Base-by-base conservation (phyloP, 2,329 filamentous ascomycete species). In the Colletotrichum navitas region DNA sequence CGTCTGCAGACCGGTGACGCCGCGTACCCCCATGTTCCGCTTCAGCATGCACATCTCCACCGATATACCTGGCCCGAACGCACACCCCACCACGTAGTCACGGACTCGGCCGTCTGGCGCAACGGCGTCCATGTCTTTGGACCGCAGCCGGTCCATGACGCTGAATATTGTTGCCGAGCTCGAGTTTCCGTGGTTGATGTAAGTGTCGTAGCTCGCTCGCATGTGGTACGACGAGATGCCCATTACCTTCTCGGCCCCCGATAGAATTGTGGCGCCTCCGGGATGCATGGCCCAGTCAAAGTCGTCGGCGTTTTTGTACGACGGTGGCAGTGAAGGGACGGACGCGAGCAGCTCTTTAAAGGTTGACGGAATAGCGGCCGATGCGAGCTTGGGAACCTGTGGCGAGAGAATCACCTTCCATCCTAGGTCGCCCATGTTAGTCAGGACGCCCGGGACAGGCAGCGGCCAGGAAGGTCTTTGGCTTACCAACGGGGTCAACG, bases 241-340 rank as follows among this genome's bases (percentile, higher is more conserved):
- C 83, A 93, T 84, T 1, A 83, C 84, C 52, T 82, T 82, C 78
- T 92, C 88, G 0, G 91, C 89, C 0, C 90, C 90, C 0, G 89
- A 85, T 2, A 93, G 82, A 52, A 93, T 92, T 1, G 90, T 89
- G 0, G 89, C 85, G 24, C 91, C 91, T 5, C 91, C 91, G 0
- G 91, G 91, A 75, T 93, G 91, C 77, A 93, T 86, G 0, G 91
- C 91, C 91, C 91, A 93, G 81, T 93, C 91, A 74, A 92, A 92
- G 71, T 91, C 88, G 0, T 83, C 78, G 0, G 90, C 83, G 0
- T 78, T 74, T n/a, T 79, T 76, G 75, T 86, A 86, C 10, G 79
- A 76, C 6, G 78, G 76, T 0, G 88, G 86, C 3, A 89, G 79
- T 1, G 80, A 73, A 1, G 83, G 81, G 29, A 87, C 77, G 10